Evolutionary conservation across 73 alveolate species (phyloP).

Genomic region (Durusdinium trenchii): DNA sequence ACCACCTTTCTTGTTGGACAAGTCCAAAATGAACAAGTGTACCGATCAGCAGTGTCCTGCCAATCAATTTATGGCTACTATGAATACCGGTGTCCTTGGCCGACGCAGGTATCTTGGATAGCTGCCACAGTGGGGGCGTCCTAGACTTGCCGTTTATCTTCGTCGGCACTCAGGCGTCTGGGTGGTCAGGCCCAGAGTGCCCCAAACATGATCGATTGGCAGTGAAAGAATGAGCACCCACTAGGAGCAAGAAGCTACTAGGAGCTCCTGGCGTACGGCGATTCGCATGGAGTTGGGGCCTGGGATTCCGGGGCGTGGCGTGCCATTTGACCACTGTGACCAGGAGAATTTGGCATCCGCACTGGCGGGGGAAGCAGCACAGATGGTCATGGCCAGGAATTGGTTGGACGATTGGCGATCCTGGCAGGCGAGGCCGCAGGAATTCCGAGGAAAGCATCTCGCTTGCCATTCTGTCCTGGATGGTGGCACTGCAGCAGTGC

Average conservation of each 20-base stretch:
- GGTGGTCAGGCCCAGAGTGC: background rate
- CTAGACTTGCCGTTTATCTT: conserved; percentile 76
- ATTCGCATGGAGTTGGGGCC: background rate
- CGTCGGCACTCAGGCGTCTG: conserved; percentile 70
- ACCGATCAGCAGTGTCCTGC: no score
- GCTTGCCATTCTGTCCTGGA: no score
- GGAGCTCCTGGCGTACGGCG: background rate
- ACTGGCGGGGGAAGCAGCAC: conserved; percentile 89
- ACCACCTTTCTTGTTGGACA: no score
- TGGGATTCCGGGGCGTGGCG: background rate
- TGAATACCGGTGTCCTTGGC: background rate
- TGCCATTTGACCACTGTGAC: background rate
- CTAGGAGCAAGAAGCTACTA: background rate
- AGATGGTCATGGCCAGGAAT: conserved; percentile 89
- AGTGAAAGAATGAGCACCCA: background rate
- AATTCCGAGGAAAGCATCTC: background rate
- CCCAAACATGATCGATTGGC: no score
- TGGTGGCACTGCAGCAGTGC: no score
- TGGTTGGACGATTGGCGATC: conserved; percentile 65
- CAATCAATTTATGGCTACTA: no score
- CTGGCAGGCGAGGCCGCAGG: conserved; percentile 7
- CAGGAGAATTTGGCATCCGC: conserved; percentile 79
- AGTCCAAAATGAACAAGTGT: no score
- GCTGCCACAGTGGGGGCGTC: conserved; percentile 92
- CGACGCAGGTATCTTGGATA: conserved; percentile 30